Evolutionary conservation across 208 protist genomes (phyloP), one percentile per base, ranked within the genome.

Genomic region (Leishmania gerbilli): DNA sequence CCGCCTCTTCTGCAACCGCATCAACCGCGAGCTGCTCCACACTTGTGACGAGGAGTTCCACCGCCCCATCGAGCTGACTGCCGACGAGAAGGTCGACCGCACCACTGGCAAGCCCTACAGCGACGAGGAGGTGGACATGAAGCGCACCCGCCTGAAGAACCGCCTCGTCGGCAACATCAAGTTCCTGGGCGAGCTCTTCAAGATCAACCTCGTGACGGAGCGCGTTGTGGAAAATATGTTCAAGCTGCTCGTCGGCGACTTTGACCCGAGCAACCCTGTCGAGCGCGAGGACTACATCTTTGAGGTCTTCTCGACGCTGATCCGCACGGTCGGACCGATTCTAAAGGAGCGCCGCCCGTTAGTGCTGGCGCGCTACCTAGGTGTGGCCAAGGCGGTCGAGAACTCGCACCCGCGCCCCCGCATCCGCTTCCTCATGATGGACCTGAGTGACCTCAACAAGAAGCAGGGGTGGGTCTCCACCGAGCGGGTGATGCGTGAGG

Each of bases 141-240:
- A 93, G 83, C 88, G 88, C 31, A 85, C 72, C 3, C 88, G 90
- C 42, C 84, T 95, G 65, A 96, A 95, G 87, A 82, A 90, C 79
- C 90, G 93, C 42, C 88, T 95, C 37, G 88, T 95, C 17, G 95
- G 91, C 71, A 97, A 95, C 84, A 92, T 95, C 79, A 95, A 93
- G 55, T 97, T 97, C 80, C 86, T 96, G 13, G 93, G 90, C 24
- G 91, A 97, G 88, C 91, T 97, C 3, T 96, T 91, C 81, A 94
- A 92, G 58, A 86, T 92, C 27, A 82, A 91, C 64, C 68, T 97
- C 69, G 80, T 97, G 31, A 89, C 87, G 31, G 89, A 90, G 45
- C 56, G 76, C 24, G 82, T 95, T n/a, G 90, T 97, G 45, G 84
- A 88, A 55, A 84, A 89, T 53, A 92, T 97, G 64, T 84, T 97